These are phyloP conservation scores for Platanthera guangdongensis DNA, from an alignment of 106 monocot species.

Conservation along the genomic window DNA sequence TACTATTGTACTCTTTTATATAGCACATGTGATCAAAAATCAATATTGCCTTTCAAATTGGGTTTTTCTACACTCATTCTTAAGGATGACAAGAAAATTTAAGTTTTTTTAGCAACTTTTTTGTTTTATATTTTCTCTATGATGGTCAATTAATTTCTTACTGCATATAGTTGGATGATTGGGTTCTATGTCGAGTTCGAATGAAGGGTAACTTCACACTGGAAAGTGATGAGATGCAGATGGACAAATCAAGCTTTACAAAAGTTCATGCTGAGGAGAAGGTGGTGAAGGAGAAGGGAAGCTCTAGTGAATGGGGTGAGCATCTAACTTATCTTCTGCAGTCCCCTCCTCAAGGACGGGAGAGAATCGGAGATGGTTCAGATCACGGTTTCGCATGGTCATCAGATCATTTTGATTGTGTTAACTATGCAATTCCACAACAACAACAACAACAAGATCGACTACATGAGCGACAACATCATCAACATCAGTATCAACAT, in stretches of 20 bases:
- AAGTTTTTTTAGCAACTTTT: not conserved
- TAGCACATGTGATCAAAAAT: not conserved
- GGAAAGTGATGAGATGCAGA: not conserved
- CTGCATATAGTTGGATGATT: not conserved
- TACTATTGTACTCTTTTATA: too few relatives aligned
- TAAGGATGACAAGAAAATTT: not conserved
- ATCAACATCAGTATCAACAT: not conserved
- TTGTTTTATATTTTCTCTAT: not conserved
- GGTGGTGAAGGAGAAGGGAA: not conserved
- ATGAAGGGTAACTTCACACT: not conserved
- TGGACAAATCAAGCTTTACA: not conserved
- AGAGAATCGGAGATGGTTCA: not conserved
- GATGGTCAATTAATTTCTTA: not conserved
- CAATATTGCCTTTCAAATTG: not conserved
- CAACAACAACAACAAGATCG: not conserved
- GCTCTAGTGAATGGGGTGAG: not conserved
- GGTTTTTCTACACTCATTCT: not conserved
- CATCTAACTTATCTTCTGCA: not conserved
- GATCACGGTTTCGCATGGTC: constrained; percentile 2
- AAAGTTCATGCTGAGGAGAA: not conserved
- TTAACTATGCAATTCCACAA: not conserved
- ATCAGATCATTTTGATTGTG: not conserved
- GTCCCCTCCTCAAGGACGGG: not conserved
- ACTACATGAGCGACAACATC: not conserved
- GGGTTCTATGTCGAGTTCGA: constrained; percentile 11